Base-by-base conservation (phyloP, 2,329 filamentous ascomycete species). In the Scytalidium sp. region DNA sequence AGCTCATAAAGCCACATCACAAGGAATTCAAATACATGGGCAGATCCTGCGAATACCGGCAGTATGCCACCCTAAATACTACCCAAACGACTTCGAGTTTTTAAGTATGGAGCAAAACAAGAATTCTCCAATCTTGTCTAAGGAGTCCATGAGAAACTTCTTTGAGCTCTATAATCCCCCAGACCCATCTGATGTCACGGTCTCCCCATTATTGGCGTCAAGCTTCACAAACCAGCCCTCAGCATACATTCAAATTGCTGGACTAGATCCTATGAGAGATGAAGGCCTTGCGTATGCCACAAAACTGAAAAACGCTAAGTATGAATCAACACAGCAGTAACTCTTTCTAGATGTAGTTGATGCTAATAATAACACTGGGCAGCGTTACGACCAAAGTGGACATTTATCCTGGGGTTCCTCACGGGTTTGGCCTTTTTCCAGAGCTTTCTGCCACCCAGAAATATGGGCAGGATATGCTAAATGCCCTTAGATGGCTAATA, bases 371-470 rank as follows among this genome's bases (percentile, higher is more conserved):
- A 20, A 2, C 15, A 11, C 5, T 23, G 32, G 19, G 2, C 4
- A 75, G 73, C 0, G 74, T 81, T 0, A 70, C 77, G 0, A 79
- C 75, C 0, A 64, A 76, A 47, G 61, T 74, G 1, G 64, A 71
- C 49, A 53, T 81, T 1, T 80, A 80, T 59, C 70, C 66, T 21
- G 78, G 79, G 0, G 61, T 81, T 1, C 79, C 79, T 0, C 79
- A 82, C 63, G 77, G 73, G 0, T 79, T 79, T 41, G 23, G 39
- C 15, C 23, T 19, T 3, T 49, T 23, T 15, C 22, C 19, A 10
- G 22, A 42, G 17, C 27, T 49, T 20, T 5, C 11, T 19, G 20
- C 46, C 15, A 49, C 39, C 27, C n/a, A 49, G 9, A 19, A 42
- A 19, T 49, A 23, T 27, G 46, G 22, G 17, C 22, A 49, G 41